Evolutionary conservation across 78 protist genomes (phyloP).

Genomic region (Emiliania huxleyi): DNA sequence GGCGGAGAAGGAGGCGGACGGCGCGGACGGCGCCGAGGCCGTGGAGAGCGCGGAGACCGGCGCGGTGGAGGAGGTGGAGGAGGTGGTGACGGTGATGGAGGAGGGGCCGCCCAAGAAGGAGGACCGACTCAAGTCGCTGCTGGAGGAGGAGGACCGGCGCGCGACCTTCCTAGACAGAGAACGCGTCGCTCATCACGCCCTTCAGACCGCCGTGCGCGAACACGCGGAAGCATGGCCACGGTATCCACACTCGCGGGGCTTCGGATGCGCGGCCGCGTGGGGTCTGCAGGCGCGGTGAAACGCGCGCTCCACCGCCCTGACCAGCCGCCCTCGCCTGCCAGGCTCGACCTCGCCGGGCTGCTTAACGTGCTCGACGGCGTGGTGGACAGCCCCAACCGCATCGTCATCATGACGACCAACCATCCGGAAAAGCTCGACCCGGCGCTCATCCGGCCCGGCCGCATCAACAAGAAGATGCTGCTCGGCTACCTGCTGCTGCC

Average conservation of each 20-base stretch:
- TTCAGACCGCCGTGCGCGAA: too few relatives aligned
- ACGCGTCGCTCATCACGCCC: too few relatives aligned
- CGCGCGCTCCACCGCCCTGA: too few relatives aligned
- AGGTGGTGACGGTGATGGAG: neutral
- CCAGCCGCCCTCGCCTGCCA: neutral
- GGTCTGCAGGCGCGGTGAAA: too few relatives aligned
- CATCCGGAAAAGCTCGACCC: slow-evolving; percentile 59
- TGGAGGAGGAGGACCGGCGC: neutral
- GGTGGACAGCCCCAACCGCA: slow-evolving; percentile 65
- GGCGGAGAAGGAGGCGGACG: too few relatives aligned
- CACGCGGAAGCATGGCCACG: too few relatives aligned
- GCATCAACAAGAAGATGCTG: slow-evolving; percentile 39
- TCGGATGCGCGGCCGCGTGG: too few relatives aligned
- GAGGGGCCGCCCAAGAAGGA: neutral
- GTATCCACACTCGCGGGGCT: too few relatives aligned
- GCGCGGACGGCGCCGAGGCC: too few relatives aligned
- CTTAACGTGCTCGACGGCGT: slow-evolving; percentile 80
- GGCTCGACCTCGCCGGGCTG: slow-evolving; percentile 62
- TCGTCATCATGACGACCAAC: slow-evolving; percentile 67
- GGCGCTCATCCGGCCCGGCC: slow-evolving; percentile 65
- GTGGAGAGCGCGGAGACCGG: too few relatives aligned
- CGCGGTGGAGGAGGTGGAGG: neutral
- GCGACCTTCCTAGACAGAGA: too few relatives aligned
- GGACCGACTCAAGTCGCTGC: neutral
- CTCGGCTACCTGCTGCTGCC: neutral